Evolutionary conservation across 2,329 filamentous ascomycete species (phyloP).

Genomic region (Cordyceps cicadae): DNA sequence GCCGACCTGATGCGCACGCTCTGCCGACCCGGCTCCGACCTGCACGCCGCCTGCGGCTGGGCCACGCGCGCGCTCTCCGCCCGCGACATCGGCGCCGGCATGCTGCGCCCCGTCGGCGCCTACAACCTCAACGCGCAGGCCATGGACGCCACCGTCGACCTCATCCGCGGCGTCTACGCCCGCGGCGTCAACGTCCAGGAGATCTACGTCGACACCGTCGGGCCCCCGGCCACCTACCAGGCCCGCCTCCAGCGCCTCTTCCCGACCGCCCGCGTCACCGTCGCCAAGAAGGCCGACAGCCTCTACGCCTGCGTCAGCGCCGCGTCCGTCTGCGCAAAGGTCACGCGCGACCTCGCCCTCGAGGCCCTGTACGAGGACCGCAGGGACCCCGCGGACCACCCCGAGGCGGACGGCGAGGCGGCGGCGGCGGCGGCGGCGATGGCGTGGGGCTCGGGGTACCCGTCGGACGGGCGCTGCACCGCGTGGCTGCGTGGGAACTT

Average conservation of each 20-base stretch:
- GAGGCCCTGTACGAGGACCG: constrained; percentile 62
- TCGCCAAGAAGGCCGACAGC: constrained; percentile 87
- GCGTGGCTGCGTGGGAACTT: constrained; percentile 78
- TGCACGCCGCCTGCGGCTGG: constrained; percentile 62
- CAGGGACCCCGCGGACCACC: constrained; percentile 21
- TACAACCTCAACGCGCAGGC: constrained; percentile 97
- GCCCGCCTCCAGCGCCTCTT: constrained; percentile 76
- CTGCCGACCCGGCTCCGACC: constrained; percentile 52
- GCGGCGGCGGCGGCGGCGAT: constrained; percentile 38
- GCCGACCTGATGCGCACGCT: constrained; percentile 61
- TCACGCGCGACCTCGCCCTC: constrained; percentile 83
- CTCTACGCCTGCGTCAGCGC: constrained; percentile 89
- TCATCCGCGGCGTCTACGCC: constrained; percentile 71
- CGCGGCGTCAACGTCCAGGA: constrained; percentile 75
- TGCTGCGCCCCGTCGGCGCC: constrained; percentile 55
- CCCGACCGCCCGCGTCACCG: constrained; percentile 64
- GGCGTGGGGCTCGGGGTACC: constrained; percentile 88
- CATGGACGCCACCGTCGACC: constrained; percentile 77
- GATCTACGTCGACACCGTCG: constrained; percentile 94
- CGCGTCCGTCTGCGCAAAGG: constrained; percentile 90
- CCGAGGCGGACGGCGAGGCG: constrained; percentile 25
- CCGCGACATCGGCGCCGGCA: constrained; percentile 69
- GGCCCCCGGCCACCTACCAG: constrained; percentile 75
- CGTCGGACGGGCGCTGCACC: constrained; percentile 73
- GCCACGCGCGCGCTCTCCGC: constrained; percentile 75